A percentile compares a stretch with the other conserved stretches of the same genome.
These are phyloP conservation scores for Schizosaccharomyces pombe DNA, from an alignment of 805 yeast genomes.

Conservation along the genomic window ASM294v3 CU329670.1:2492001-2492500, in stretches of 20 bases:
- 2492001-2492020: conserved; percentile 16
- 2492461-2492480: not conserved
- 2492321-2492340: conserved; percentile 18
- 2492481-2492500: not conserved
- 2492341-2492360: conserved; percentile 36
- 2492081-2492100: conserved; percentile 42
- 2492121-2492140: conserved; percentile 56
- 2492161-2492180: conserved; percentile 30
- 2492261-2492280: conserved; percentile 43
- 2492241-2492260: conserved; percentile 52
- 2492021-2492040: conserved; percentile 14
- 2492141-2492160: conserved; percentile 42
- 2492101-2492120: conserved; percentile 30
- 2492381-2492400: conserved; percentile 14
- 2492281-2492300: conserved; percentile 45
- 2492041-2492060: conserved; percentile 17
- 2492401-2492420: not conserved
- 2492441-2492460: not conserved
- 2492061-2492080: conserved; percentile 32
- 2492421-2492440: not conserved
- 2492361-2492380: conserved; percentile 38
- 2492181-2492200: conserved; percentile 20
- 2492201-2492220: conserved; percentile 30
- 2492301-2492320: conserved; percentile 23
- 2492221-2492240: conserved; percentile 36